phyloP scores from a whole-genome alignment of 768 basidiomycete species.

The Tricholoma matsutake region DNA sequence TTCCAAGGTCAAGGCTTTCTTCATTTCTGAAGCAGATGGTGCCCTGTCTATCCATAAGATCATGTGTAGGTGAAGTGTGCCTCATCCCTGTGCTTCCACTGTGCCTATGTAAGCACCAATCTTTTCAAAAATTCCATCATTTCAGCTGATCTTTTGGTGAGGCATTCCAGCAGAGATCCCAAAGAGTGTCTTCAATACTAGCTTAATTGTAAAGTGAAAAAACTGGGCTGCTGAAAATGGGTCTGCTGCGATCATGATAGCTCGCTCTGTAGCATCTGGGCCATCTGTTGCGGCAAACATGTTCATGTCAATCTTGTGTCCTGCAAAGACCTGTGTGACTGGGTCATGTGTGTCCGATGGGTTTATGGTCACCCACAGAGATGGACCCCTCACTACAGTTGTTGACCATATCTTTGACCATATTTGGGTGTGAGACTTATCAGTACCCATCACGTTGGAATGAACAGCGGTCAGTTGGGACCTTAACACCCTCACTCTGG shows the following conservation, averaged over 20 bases:
- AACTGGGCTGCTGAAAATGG: constrained; percentile 42
- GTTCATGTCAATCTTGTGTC: constrained; percentile 42
- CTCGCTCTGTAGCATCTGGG: constrained; percentile 17
- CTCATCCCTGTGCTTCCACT: constrained; percentile 40
- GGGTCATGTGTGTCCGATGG: constrained; percentile 40
- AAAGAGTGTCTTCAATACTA: constrained; percentile 30
- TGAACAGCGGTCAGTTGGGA: constrained; percentile 22
- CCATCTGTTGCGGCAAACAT: constrained; percentile 24
- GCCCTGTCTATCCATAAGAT: constrained; percentile 34
- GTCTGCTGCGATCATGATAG: constrained; percentile 31
- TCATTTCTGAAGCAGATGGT: constrained; percentile 22
- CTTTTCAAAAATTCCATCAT: constrained; percentile 31
- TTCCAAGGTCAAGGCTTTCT: constrained; percentile 15
- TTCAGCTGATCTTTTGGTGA: constrained; percentile 3
- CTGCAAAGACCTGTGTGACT: constrained; percentile 41
- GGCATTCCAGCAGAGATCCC: constrained; percentile 19
- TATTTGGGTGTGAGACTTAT: constrained; percentile 26
- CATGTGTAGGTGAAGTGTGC: constrained; percentile 39
- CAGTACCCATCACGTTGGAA: constrained; percentile 25
- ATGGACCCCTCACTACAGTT: constrained; percentile 22
- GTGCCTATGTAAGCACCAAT: constrained; percentile 33
- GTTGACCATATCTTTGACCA: constrained; percentile 37
- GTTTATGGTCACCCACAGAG: constrained; percentile 44
- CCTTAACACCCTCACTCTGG: constrained; percentile 20
- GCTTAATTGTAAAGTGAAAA: constrained; percentile 34